Evolutionary conservation across 192 early-diverging fungal species (phyloP).

Genomic region (Funneliformis geosporum): DNA sequence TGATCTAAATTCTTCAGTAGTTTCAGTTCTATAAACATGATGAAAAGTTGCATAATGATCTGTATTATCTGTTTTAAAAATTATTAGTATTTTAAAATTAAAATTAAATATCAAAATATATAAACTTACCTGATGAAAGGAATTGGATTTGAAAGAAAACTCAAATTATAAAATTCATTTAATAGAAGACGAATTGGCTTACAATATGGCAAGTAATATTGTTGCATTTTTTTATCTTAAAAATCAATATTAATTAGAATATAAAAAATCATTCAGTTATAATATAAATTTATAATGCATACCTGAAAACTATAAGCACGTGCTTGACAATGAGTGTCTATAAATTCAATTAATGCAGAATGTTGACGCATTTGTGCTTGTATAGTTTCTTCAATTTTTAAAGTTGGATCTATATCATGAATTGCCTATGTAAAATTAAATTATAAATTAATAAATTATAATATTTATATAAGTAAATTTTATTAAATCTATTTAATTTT

Average conservation of each 20-base stretch:
- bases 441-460: no score
- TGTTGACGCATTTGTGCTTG: neutral
- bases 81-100: neutral
- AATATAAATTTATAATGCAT: neutral
- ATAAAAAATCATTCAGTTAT: no score
- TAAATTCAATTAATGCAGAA: neutral
- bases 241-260: neutral
- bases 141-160: neutral
- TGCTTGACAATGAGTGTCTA: neutral
- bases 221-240: neutral
- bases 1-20: neutral
- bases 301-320: neutral
- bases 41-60: neutral
- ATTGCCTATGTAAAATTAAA: neutral
- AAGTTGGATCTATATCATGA: neutral
- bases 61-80: neutral
- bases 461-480: neutral
- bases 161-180: neutral
- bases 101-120: neutral
- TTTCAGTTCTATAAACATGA: neutral
- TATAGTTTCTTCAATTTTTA: neutral
- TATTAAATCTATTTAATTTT: neutral
- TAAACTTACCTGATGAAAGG: neutral
- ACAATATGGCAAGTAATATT: neutral
- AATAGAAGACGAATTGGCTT: neutral